Evolutionary conservation across 140 eudicot genomes (phyloP).

Genomic region (Flaveria floridana): DNA sequence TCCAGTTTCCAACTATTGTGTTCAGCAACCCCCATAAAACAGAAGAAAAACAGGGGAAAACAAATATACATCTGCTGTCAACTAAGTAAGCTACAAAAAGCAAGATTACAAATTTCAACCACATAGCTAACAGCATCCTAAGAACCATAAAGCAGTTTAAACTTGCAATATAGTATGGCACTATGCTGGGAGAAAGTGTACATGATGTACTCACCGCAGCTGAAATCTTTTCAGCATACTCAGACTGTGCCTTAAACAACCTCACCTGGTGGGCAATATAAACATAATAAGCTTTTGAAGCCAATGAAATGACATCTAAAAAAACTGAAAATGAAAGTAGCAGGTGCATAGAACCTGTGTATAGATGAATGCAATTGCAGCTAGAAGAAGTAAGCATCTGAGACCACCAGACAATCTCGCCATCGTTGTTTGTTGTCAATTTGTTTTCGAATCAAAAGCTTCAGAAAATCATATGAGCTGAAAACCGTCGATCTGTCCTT

Average conservation of each 20-base stretch:
- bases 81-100: too few species aligned
- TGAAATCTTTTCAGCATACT: constrained; percentile 78
- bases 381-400: constrained; percentile 62
- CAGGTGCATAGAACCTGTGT: constrained; percentile 52
- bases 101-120: background rate
- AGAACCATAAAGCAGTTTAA: background rate
- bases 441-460: background rate
- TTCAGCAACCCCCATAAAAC: too few species aligned
- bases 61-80: too few species aligned
- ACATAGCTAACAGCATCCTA: background rate
- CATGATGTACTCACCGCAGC: constrained; percentile 62
- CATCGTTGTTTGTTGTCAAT: constrained; percentile 25
- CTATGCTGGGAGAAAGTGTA: background rate
- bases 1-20: background rate
- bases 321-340: constrained; percentile 5
- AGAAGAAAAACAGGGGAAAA: too few species aligned
- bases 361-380: constrained; percentile 66
- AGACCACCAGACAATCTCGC: constrained; percentile 48
- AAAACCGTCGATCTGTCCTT: constrained; percentile 25
- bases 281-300: background rate
- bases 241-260: constrained; percentile 72
- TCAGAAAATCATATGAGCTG: constrained; percentile 26
- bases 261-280: constrained; percentile 55
- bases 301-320: background rate
- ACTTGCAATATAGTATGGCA: background rate